A percentile compares a stretch with the other conserved stretches of the same genome.
These are phyloP conservation scores for Cryptosporidium sp. DNA, from an alignment of 169 alveolate species.

Conservation along the genomic window DNA sequence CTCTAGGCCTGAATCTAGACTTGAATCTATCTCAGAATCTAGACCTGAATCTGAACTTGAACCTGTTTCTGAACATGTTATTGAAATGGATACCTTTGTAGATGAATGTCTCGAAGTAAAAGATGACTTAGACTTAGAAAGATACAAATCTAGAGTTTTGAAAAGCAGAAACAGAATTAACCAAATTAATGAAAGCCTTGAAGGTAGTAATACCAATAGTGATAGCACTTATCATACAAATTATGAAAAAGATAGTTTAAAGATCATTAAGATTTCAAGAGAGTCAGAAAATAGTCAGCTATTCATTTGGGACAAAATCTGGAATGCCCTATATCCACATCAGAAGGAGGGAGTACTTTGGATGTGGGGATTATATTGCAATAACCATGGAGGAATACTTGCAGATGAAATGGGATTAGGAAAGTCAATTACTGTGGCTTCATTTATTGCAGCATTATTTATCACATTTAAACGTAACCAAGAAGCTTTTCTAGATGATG, in stretches of 20 bases:
- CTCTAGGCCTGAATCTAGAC: not conserved
- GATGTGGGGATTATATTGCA: slow-evolving; percentile 78
- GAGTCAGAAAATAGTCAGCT: not conserved
- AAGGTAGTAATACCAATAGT: not conserved
- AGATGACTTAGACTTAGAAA: slow-evolving; percentile 28
- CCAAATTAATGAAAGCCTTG: not conserved
- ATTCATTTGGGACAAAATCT: slow-evolving; percentile 47
- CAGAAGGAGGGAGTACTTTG: slow-evolving; percentile 77
- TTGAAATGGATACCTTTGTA: not conserved
- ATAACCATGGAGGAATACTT: slow-evolving; percentile 80
- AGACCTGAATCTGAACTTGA: not conserved
- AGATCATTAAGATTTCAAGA: slow-evolving; percentile 20
- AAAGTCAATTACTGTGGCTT: slow-evolving; percentile 79
- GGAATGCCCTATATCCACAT: slow-evolving; percentile 69
- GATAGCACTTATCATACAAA: not conserved
- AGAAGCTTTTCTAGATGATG: not conserved
- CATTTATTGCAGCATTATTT: slow-evolving; percentile 62
- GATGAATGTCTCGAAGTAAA: slow-evolving; percentile 6
- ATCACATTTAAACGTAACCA: slow-evolving; percentile 26
- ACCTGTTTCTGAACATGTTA: not conserved
- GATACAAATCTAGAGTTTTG: slow-evolving; percentile 10
- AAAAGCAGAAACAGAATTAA: not conserved
- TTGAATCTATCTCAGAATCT: not conserved
- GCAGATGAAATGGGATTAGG: slow-evolving; percentile 87
- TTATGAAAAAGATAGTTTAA: not conserved